Evolutionary conservation across 2,329 filamentous ascomycete genomes (phyloP).

Genomic region (Penicillium sp.): DNA sequence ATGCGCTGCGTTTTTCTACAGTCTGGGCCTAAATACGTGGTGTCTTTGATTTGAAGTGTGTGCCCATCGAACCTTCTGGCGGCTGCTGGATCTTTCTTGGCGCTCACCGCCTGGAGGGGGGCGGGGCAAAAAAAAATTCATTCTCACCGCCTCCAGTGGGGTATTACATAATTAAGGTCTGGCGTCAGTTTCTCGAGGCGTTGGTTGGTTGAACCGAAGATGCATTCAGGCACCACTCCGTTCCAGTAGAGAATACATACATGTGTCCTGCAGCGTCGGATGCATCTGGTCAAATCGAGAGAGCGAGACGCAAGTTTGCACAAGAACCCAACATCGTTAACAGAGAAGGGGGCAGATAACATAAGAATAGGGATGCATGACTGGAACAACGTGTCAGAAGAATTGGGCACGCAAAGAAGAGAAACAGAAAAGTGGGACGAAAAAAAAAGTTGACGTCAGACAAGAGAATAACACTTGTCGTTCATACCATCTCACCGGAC

Average conservation of each 20-base stretch:
- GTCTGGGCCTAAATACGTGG: conserved; percentile 18
- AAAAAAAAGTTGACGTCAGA: conserved; percentile 10
- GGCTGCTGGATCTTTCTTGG: conserved; percentile 30
- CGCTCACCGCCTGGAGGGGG: conserved; percentile 28
- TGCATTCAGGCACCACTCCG: neutral
- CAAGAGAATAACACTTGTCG: neutral
- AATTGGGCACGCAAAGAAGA: neutral
- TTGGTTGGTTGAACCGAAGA: neutral
- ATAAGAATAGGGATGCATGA: conserved; percentile 14
- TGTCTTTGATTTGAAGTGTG: conserved; percentile 15
- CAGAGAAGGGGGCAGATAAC: neutral
- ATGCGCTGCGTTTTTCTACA: neutral
- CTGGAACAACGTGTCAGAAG: neutral
- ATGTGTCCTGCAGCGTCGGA: neutral
- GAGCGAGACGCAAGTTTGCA: neutral
- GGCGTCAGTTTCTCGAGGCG: neutral
- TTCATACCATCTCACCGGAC: conserved; percentile 10
- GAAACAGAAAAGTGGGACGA: conserved; percentile 10
- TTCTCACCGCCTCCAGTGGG: conserved; percentile 8
- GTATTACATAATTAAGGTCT: conserved; percentile 8
- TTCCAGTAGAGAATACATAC: neutral
- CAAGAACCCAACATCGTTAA: neutral
- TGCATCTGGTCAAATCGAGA: neutral
- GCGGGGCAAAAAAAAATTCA: conserved; percentile 28
- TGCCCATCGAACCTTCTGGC: conserved; percentile 45